Evolutionary conservation across 805 yeast genomes (phyloP).

Genomic region (Teunomyces lycoperdinae): DNA sequence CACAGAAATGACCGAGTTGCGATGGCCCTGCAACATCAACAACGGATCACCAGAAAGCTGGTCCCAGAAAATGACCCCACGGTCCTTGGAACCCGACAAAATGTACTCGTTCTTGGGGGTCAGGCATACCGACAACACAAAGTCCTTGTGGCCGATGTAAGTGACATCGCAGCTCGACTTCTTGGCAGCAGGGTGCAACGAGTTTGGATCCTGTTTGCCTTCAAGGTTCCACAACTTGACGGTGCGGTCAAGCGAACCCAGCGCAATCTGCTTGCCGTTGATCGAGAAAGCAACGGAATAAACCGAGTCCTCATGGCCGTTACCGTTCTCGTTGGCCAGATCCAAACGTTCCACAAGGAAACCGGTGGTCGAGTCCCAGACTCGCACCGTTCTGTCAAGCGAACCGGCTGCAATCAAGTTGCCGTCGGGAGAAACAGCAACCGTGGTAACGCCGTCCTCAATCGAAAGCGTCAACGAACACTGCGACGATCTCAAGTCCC

Average conservation of each 20-base stretch:
- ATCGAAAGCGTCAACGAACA: constrained; percentile 84
- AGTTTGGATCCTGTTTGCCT: constrained; percentile 38
- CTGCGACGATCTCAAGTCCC: constrained; percentile 91
- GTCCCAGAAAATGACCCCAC: constrained; percentile 97
- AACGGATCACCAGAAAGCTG: constrained; percentile 86
- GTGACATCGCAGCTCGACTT: constrained; percentile 80
- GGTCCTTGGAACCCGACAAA: constrained; percentile 91
- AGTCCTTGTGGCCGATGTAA: constrained; percentile 93
- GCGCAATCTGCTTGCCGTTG: constrained; percentile 86
- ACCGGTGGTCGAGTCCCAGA: constrained; percentile 94
- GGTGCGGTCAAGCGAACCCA: constrained; percentile 93
- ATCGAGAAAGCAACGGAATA: constrained; percentile 92
- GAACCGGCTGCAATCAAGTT: constrained; percentile 94
- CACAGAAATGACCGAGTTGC: constrained; percentile 92
- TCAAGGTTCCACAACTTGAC: constrained; percentile 94
- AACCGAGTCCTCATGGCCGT: constrained; percentile 95
- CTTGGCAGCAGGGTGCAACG: constrained; percentile 20
- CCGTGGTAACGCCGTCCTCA: constrained; percentile 98
- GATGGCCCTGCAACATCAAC: constrained; percentile 94
- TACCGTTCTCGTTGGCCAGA: constrained; percentile 80
- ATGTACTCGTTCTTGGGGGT: constrained; percentile 92
- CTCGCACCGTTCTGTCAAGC: constrained; percentile 90
- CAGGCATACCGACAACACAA: constrained; percentile 88
- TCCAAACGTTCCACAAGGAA: constrained; percentile 89
- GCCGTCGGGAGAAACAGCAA: constrained; percentile 95